Percentiles rank a stretch among this genome's conserved stretches.
Evolutionary conservation across 768 basidiomycete species (phyloP).

Genomic region (Suillus occidentalis): DNA sequence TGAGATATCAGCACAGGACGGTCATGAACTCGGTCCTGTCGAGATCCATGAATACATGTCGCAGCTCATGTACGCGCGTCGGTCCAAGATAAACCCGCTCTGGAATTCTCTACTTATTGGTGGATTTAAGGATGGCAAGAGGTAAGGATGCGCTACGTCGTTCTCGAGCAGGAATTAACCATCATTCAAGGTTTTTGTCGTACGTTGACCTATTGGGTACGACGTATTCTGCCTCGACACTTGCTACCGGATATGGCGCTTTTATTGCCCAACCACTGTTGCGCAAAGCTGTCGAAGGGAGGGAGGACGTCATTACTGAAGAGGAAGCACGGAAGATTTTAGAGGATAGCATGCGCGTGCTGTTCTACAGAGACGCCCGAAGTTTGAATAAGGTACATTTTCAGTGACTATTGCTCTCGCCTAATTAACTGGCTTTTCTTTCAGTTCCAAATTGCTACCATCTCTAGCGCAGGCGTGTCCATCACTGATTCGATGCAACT

Average conservation of each 20-base stretch:
- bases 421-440: not conserved
- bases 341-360: constrained; percentile 84
- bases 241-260: constrained; percentile 93
- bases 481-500: constrained; percentile 79
- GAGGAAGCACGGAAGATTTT: constrained; percentile 78
- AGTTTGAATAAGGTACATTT: constrained; percentile 86
- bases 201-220: constrained; percentile 97
- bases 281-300: constrained; percentile 85
- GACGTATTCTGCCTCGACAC: constrained; percentile 88
- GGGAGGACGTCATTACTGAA: constrained; percentile 71
- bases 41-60: constrained; percentile 93
- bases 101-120: constrained; percentile 96
- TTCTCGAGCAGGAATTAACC: not conserved
- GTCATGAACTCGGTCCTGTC: constrained; percentile 77
- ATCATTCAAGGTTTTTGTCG: constrained; percentile 72
- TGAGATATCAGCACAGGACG: constrained; percentile 82
- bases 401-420: not conserved
- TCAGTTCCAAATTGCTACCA: constrained; percentile 93
- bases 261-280: constrained; percentile 93
- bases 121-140: constrained; percentile 82
- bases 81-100: constrained; percentile 88
- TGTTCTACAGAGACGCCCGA: constrained; percentile 95
- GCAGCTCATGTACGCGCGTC: constrained; percentile 85
- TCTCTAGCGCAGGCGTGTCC: constrained; percentile 71
- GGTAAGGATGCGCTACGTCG: constrained; percentile 45